Percentiles rank a stretch among this genome's conserved stretches.
These are phyloP conservation scores for Basidioascus undulatus DNA, from an alignment of 768 basidiomycete species.

Conservation along the genomic window DNA sequence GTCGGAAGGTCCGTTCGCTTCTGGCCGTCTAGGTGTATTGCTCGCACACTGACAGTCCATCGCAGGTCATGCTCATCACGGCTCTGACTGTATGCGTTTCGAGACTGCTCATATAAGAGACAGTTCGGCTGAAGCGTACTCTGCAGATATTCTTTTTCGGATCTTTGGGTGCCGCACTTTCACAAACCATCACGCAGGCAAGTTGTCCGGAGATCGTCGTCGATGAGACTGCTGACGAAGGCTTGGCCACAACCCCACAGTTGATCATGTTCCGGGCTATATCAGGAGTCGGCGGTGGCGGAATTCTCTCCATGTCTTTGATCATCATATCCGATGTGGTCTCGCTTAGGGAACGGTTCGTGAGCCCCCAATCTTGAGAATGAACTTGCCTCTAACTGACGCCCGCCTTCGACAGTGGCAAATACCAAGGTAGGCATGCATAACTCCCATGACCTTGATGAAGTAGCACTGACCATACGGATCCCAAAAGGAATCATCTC, in stretches of 20 bases:
- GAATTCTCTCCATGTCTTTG: constrained; percentile 41
- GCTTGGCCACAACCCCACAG: no score
- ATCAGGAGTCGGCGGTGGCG: constrained; percentile 46
- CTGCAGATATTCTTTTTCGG: no score
- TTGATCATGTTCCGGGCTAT: constrained; percentile 45
- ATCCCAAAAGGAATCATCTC: no score
- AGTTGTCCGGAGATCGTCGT: no score
- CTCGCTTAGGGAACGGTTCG: constrained; percentile 36
- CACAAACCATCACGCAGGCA: no score
- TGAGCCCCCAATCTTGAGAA: background rate
- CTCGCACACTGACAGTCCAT: constrained; percentile 40
- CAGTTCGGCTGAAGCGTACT: no score
- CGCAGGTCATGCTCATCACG: constrained; percentile 34
- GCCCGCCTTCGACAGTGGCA: constrained; percentile 21
- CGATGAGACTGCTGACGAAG: no score
- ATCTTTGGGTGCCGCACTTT: no score
- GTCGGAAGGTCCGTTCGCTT: constrained; percentile 35
- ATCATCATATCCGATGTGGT: constrained; percentile 53
- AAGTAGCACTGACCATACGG: no score
- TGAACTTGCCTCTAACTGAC: background rate
- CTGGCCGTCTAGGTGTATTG: constrained; percentile 40
- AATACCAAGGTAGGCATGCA: constrained; percentile 60
- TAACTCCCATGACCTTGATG: no score
- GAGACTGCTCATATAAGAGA: no score
- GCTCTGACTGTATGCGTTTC: no score